Evolutionary conservation across 208 protist species (phyloP), one percentile per base, ranked within the genome.

Genomic region (Histomonas meleagridis): DNA sequence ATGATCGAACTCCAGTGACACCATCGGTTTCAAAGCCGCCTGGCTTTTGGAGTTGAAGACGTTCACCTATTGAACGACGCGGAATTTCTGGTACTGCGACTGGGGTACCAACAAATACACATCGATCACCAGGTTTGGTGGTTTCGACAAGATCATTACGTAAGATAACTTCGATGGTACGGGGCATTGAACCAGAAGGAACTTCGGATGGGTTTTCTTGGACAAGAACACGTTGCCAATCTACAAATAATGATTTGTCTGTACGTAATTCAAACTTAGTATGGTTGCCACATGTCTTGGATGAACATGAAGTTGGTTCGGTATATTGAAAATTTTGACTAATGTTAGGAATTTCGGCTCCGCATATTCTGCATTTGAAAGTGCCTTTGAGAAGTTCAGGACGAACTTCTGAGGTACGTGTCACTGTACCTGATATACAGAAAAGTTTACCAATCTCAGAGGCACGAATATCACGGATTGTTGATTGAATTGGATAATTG

Each of bases 321-420:
- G 98, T 99, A 96, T 99, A 99, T 92, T 97, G 96, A 94, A 99
- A 99, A 93, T 99, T 97, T 95, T 99, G 98, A 69, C 93, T 93
- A 0, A 99, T 28, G 95, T 94, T 23, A 94, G 32, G 38, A 95
- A 97, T 92, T n/a, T 81, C 92, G 26, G 49, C 62, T 9, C 95
- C 93, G 94, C 98, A 99, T 92, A 98, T 97, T 81, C 94, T 93
- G 95, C 98, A 99, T 62, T 93, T 92, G 93, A 99, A 99, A 10
- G 96, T 95, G 40, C 97, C 98, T 18, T 96, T 93, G 21, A 99
- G 90, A 9, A 99, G 95, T 94, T 99, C 98, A 10, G 98, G 98
- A 18, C 98, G 94, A 23, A 98, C 97, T 93, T 99, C 98, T 28
- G 97, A 97, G 1, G 97, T 98, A 55, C 98, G 96, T 65, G 98